Base-by-base conservation (phyloP, 139 green algal genomes). In the Dunaliella primolecta region DNA sequence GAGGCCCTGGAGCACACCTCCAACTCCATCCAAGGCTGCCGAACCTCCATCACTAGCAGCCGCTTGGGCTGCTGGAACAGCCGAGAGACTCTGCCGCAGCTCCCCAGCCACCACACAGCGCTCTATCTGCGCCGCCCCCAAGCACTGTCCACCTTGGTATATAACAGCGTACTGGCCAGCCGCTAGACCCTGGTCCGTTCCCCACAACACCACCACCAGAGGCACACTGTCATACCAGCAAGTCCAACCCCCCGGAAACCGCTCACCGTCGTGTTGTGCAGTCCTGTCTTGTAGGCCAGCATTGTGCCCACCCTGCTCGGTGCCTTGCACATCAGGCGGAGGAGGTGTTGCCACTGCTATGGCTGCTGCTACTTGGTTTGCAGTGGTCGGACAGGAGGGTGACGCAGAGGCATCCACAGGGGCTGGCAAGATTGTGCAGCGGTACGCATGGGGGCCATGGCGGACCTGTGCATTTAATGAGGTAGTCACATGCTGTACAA, bases 141-240 rank as follows among this genome's bases (percentile, higher is more conserved):
- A 84, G 89, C 95, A 99, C 0, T 88, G 35, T 1, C 88, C 90
- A 0, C 89, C 89, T 70, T 96, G 91, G 82, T 99, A 99, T 29
- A 99, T 96, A n/a, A 98, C 97, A 0, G 94, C 95, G 87, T 95
- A 99, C 90, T 99, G 97, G 64, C 97, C 97, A 21, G 94, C 84
- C 15, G 97, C 97, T 64, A 99, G 88, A 1, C 97, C 97, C 88
- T 99, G 97, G 84, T 99, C 97, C 83, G 94, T 89, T 25, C 90
- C 87, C 29, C 91, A 87, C 80, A 98, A 85, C 38, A 76, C 55
- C 21, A 98, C 91, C 34, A 64, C 81, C 21, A 81, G 86, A n/a
- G 85, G 83, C 24, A 21, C 57, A 15, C 75, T 85, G 1, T 29
- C 81, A 2, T 36, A 71, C 36, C 74, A 75, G 75, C 23, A 71